Evolutionary conservation across 2,329 filamentous ascomycete genomes (phyloP).

Genomic region (Hymenoscyphus repandus): DNA sequence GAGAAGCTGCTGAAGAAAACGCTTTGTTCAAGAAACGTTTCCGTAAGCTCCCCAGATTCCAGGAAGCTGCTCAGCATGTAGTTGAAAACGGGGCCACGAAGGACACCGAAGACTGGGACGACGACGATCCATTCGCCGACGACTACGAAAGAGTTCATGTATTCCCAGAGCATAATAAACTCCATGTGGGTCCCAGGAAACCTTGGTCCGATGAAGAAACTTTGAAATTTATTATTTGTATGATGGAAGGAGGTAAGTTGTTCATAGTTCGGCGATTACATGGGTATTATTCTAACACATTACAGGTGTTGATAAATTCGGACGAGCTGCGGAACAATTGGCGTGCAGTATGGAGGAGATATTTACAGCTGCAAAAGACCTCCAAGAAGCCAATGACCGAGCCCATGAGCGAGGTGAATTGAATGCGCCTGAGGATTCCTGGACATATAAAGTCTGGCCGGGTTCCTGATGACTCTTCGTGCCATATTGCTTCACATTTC

Average conservation of each 20-base stretch:
- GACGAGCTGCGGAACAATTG: slow-evolving; percentile 13
- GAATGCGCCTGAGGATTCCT: slow-evolving; percentile 12
- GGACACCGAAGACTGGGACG: not conserved
- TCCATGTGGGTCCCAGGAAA: too few species aligned
- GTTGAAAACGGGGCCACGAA: not conserved
- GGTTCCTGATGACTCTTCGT: not conserved
- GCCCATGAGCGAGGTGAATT: slow-evolving; percentile 14
- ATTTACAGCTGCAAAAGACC: slow-evolving; percentile 23
- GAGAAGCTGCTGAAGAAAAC: not conserved
- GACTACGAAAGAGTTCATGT: slow-evolving; percentile 10
- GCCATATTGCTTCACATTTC: not conserved
- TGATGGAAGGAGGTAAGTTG: slow-evolving; percentile 11
- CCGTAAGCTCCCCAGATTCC: too few species aligned
- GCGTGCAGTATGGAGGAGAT: slow-evolving; percentile 26
- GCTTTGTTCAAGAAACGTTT: not conserved
- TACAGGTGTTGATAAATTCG: slow-evolving; percentile 18
- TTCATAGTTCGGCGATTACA: too few species aligned
- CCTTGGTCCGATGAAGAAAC: too few species aligned
- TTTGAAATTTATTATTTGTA: slow-evolving; percentile 14
- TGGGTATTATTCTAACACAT: slow-evolving; percentile 4
- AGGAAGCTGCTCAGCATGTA: too few species aligned
- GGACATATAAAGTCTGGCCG: slow-evolving; percentile 21
- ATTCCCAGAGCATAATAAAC: slow-evolving; percentile 16
- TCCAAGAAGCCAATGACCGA: slow-evolving; percentile 22
- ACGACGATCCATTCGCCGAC: slow-evolving; percentile 10